Evolutionary conservation across 768 basidiomycete species (phyloP), one percentile per base, ranked within the genome.

Genomic region (Lentinula edodes): DNA sequence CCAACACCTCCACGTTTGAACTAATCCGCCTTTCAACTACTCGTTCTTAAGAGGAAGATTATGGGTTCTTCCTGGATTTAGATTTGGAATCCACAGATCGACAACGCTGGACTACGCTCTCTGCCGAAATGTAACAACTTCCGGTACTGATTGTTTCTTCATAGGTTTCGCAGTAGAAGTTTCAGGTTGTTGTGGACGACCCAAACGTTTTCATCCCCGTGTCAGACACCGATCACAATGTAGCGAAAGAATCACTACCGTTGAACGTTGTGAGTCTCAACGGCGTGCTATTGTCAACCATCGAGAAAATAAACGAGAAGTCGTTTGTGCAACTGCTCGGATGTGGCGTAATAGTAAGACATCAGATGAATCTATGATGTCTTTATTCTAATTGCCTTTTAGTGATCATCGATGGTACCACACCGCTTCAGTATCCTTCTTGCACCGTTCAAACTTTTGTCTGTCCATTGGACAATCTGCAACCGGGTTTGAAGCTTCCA

Each of bases 41-140:
- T 99, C n/a, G 95, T 95, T 2, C 67, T 98, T 51, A 98, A 98
- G 73, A 86, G 95, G 38, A 97, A 95, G 75, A 97, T 98, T 61
- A 98, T 98, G 95, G 97, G 97, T 0, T 95, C 97, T 0, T 98
- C 96, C 70, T 99, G 97, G 97, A 77, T 99, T 50, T 82, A 88
- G 60, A 83, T 99, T 64, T 89, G 89, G 74, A 82, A 88, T 51
- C 88, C 90, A 1, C 74, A 80, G 23, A 75, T 95, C 16, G 91
- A 90, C 53, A 75, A 87, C 66, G 89, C 91, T 73, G 91, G 90
- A 1, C 95, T 97, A 71, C 58, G 89, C 2, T 36, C 41, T 59
- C 56, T 48, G 52, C 18, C n/a, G n/a, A n/a, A n/a, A 62, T 42
- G 43, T 55, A 35, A 38, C 61, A 60, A 4, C 13, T 59, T n/a